Conservation (phyloP, 2,329 filamentous ascomycete genomes). For the Cladophialophora yegresii region DNA sequence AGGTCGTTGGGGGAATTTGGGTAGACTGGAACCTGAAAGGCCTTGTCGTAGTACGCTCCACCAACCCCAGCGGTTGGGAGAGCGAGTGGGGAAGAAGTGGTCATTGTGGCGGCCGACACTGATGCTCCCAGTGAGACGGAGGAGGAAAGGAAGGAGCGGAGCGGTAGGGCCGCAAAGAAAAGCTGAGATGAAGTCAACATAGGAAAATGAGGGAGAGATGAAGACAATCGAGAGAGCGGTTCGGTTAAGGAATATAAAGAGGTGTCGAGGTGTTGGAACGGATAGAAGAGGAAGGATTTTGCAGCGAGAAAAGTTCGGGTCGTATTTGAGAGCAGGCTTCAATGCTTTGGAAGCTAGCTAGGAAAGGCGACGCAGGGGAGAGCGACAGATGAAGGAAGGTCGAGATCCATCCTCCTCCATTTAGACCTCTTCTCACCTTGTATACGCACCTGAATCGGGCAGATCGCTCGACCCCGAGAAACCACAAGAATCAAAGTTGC, state of each 20-base stretch:
- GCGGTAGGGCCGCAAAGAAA: not conserved
- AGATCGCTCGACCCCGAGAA: too few relatives aligned
- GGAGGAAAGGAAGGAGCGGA: not conserved
- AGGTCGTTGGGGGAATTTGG: conserved; percentile 8
- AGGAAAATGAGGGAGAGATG: not conserved
- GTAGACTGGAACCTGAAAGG: conserved; percentile 28
- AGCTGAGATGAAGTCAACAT: not conserved
- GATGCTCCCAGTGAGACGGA: not conserved
- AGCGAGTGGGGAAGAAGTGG: conserved; percentile 11
- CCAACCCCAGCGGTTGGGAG: conserved; percentile 30
- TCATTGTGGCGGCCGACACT: conserved; percentile 11
- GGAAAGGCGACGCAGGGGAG: not conserved
- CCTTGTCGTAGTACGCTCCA: conserved; percentile 25
- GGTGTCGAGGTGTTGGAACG: not conserved
- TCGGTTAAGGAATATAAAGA: not conserved
- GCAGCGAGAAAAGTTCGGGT: not conserved
- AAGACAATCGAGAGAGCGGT: not conserved
- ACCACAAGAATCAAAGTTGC: not conserved
- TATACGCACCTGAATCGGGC: not conserved
- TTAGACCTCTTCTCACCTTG: not conserved
- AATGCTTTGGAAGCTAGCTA: not conserved
- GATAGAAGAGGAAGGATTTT: not conserved
- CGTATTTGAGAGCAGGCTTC: not conserved
- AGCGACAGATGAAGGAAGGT: not conserved
- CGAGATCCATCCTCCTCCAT: not conserved